A percentile compares a stretch with the other conserved stretches of the same genome.
Conservation (phyloP, 2,329 filamentous ascomycete species). For the Phaeosphaeria sp. region DNA sequence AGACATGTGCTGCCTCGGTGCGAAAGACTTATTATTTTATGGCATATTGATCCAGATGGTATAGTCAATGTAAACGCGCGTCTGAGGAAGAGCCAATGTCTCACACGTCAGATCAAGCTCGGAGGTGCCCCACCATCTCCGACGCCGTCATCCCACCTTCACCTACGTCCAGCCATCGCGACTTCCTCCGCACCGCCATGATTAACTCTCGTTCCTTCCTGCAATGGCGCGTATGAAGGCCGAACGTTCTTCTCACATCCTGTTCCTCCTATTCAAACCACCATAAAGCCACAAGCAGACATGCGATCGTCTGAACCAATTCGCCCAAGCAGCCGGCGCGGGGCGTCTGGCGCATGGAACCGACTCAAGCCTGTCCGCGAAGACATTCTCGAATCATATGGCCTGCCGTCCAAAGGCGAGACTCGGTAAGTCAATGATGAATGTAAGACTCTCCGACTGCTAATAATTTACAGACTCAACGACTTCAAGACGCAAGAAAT, state of each 20-base stretch:
- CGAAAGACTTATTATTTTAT: neutral
- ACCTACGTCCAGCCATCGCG: conserved; percentile 26
- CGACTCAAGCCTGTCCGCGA: conserved; percentile 72
- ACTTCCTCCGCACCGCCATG: conserved; percentile 13
- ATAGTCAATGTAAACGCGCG: neutral
- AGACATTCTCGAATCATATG: conserved; percentile 81
- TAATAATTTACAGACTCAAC: conserved; percentile 35
- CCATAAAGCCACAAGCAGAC: neutral
- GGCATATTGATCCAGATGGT: no score
- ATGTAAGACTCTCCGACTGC: no score
- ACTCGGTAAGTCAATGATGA: conserved; percentile 70
- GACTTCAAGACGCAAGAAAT: conserved; percentile 79
- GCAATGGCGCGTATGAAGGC: neutral
- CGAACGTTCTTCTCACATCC: neutral
- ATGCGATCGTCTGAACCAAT: conserved; percentile 42
- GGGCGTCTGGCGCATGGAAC: conserved; percentile 47
- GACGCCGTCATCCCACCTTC: conserved; percentile 33
- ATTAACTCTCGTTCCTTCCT: conserved; percentile 26
- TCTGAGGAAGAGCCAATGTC: neutral
- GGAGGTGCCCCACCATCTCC: conserved; percentile 23
- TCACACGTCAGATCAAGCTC: conserved; percentile 10
- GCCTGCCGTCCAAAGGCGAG: conserved; percentile 90
- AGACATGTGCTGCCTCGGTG: neutral
- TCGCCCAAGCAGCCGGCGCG: conserved; percentile 45
- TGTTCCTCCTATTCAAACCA: neutral